Base-by-base conservation (phyloP, 208 protist genomes). In the Borovskyia barvae region DNA sequence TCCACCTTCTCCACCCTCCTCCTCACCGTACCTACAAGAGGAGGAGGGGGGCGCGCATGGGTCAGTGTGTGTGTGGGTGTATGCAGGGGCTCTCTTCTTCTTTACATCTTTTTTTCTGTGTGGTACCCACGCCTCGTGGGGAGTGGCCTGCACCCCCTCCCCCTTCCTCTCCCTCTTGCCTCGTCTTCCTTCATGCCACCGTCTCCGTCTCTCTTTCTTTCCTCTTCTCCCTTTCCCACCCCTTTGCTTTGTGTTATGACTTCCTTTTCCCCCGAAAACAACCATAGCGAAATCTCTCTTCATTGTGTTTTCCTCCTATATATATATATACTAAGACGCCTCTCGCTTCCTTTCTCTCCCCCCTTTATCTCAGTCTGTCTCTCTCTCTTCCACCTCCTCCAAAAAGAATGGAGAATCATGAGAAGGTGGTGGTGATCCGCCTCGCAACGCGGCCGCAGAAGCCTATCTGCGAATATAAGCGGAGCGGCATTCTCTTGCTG, bases 401-500 rank as follows among this genome's bases (percentile, higher is more conserved):
- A n/a, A n/a, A n/a, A n/a, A 50, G 45, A n/a, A 67, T 61, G 54
- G 25, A 54, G 42, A 54, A 47, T 1, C 1, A 41, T 28, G 51
- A 67, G 28, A 50, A 77, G 56, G 65, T 56, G 51, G 51, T 54
- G 45, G 50, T 66, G 2, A 55, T 69, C 43, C 19, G 41, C 43
- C 49, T 67, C 50, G 48, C 47, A 26, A 55, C 12, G 12, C 29
- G 52, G 26, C 52, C 58, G 51, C 59, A 65, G 48, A 62, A 79
- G 25, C 41, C 37, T 15, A 51, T 75, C 35, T 79, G 37, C 53
- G 78, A 85, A 51, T 40, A 50, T 11, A 41, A 39, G 28, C 73
- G 78, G 19, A 81, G 80, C 48, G 45, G 41, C 2, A 54, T 76
- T 15, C 35, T 85, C 28, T 55, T 69, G 1, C 49, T 66, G 15